phyloP scores from a whole-genome alignment of 2,329 filamentous ascomycete genomes.

The Penicillium sp. region DNA sequence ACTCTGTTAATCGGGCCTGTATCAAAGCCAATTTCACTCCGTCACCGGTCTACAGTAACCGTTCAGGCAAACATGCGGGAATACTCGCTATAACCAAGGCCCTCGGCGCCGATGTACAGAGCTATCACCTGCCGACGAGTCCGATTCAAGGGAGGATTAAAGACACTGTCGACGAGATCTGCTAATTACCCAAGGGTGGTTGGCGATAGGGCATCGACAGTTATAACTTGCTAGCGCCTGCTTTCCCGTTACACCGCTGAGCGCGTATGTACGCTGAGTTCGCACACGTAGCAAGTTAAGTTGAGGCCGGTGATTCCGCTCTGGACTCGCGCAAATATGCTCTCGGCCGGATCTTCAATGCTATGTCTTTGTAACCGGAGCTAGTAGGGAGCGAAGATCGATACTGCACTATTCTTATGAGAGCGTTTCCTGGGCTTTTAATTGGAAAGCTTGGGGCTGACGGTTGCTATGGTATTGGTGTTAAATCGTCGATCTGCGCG shows the following conservation, averaged over 20 bases:
- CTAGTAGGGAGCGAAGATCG: slow-evolving; percentile 42
- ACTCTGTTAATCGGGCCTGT: slow-evolving; percentile 36
- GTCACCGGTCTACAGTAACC: slow-evolving; percentile 41
- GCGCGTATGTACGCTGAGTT: slow-evolving; percentile 35
- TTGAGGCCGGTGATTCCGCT: neutral
- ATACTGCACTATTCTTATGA: slow-evolving; percentile 46
- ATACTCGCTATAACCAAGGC: slow-evolving; percentile 43
- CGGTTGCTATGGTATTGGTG: slow-evolving; percentile 44
- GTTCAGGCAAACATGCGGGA: slow-evolving; percentile 46
- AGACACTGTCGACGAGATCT: slow-evolving; percentile 33
- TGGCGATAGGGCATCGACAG: slow-evolving; percentile 43
- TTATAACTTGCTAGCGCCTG: slow-evolving; percentile 46
- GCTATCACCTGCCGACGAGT: slow-evolving; percentile 35
- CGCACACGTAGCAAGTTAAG: slow-evolving; percentile 27
- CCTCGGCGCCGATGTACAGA: slow-evolving; percentile 25
- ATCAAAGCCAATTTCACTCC: slow-evolving; percentile 35
- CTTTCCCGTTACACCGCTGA: slow-evolving; percentile 34
- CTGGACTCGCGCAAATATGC: slow-evolving; percentile 16
- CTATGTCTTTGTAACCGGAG: slow-evolving; percentile 41
- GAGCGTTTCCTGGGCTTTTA: slow-evolving; percentile 31
- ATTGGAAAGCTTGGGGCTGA: slow-evolving; percentile 48
- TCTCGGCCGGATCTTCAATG: slow-evolving; percentile 36
- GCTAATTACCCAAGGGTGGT: slow-evolving; percentile 19
- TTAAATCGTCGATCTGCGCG: slow-evolving; percentile 28
- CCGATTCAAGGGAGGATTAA: slow-evolving; percentile 40